Evolutionary conservation across 441 rosid genomes (phyloP), one percentile per base, ranked within the genome.

Genomic region (Euphorbia schlechtendalii): DNA sequence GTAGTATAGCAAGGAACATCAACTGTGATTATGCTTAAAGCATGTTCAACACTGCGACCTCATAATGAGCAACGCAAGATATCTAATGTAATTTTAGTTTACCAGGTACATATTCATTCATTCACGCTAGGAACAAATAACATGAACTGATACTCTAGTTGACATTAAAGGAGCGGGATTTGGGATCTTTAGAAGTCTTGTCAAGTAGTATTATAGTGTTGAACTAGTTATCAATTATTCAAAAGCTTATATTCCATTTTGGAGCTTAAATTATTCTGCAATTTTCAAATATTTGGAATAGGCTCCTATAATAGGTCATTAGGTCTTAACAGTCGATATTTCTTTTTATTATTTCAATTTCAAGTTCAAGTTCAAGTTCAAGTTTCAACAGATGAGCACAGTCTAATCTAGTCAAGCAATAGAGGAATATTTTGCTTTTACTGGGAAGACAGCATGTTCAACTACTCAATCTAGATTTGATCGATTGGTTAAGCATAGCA

Each of bases 341-440:
- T 13, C 24, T 8, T 36, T 34, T 2, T 22, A 10, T 22, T 0
- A 12, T 61, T 22, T 13, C 8, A n/a, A n/a, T 59, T 48, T 14
- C 21, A 4, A 3, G 38, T 48, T 62, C n/a, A n/a, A n/a, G n/a
- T n/a, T n/a, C n/a, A n/a, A n/a, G n/a, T n/a, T n/a, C 8, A 11
- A 28, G 56, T 62, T 62, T 62, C 18, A 60, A 40, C 27, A 11
- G 6, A 59, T 12, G 40, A 8, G 4, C 54, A 9, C 12, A 52
- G 56, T 22, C 65, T 48, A 25, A 62, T n/a, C 3, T n/a, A 45
- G 55, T 10, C 27, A 9, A 52, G 28, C 18, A 62, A 62, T 62
- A 11, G 43, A 3, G 14, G 43, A 9, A 24, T 11, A 48, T 27
- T 28, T 6, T 10, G 38, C 67, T 53, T 51, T 27, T 25, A 13